Conservation (phyloP, 2,329 filamentous ascomycete genomes). For the Xylaria polymorpha region DNA sequence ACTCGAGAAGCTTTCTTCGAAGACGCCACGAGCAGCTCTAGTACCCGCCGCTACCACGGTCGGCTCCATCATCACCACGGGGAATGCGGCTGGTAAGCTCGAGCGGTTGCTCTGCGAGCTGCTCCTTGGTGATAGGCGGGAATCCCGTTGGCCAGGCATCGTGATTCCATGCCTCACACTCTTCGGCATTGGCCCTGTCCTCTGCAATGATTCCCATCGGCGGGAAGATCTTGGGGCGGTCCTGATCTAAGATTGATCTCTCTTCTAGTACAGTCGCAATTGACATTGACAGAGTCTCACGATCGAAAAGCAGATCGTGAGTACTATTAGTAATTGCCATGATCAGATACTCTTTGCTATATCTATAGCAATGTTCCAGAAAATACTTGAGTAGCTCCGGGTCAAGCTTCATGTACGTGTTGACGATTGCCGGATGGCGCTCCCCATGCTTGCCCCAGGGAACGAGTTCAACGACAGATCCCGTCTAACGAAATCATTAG, state of each 20-base stretch:
- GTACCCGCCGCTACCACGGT: conserved; percentile 29
- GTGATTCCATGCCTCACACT: conserved; percentile 36
- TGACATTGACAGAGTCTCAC: conserved; percentile 46
- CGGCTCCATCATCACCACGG: conserved; percentile 46
- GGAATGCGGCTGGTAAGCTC: conserved; percentile 37
- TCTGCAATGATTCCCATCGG: conserved; percentile 47
- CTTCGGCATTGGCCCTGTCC: conserved; percentile 38
- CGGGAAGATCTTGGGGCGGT: conserved; percentile 36
- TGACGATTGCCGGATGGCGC: conserved; percentile 50
- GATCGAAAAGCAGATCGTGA: conserved; percentile 56
- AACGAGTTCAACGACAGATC: conserved; percentile 41
- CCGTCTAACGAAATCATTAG: conserved; percentile 36
- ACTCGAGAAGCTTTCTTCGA: conserved; percentile 21
- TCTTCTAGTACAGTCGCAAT: conserved; percentile 48
- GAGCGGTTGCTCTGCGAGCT: conserved; percentile 38
- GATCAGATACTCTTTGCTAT: conserved; percentile 59
- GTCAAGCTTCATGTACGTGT: conserved; percentile 60
- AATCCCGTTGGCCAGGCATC: conserved; percentile 45
- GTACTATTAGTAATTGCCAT: conserved; percentile 55
- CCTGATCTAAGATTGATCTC: conserved; percentile 39
- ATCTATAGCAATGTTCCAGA: conserved; percentile 60
- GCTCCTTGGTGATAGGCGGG: conserved; percentile 39
- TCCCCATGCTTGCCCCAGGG: conserved; percentile 47
- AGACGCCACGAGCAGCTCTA: conserved; percentile 31
- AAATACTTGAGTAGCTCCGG: conserved; percentile 63